Evolutionary conservation across 2,329 filamentous ascomycete species (phyloP).

Genomic region (Onygenales sp.): DNA sequence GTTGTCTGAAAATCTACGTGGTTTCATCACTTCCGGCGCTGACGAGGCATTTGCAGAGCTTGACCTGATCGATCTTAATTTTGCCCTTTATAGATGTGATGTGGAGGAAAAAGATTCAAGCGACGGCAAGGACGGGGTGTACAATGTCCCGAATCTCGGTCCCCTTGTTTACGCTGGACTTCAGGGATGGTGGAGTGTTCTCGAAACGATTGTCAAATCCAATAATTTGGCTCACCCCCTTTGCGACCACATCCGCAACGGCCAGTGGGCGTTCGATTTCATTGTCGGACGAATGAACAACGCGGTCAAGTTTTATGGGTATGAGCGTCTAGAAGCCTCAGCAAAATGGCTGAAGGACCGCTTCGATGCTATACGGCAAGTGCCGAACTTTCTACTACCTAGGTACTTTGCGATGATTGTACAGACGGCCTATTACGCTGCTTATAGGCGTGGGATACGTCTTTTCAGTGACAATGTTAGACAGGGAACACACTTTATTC

Average conservation of each 20-base stretch:
- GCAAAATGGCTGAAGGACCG: conserved; percentile 72
- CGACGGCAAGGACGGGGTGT: conserved; percentile 72
- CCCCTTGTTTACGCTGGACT: conserved; percentile 87
- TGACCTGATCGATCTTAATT: conserved; percentile 77
- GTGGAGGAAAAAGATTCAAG: conserved; percentile 77
- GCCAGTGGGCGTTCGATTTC: conserved; percentile 88
- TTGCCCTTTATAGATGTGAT: conserved; percentile 82
- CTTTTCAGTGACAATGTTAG: conserved; percentile 70
- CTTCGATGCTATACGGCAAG: conserved; percentile 72
- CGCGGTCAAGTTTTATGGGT: conserved; percentile 54
- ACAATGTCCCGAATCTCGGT: conserved; percentile 74
- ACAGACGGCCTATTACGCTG: conserved; percentile 77
- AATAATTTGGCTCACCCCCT: conserved; percentile 91
- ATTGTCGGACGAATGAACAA: conserved; percentile 68
- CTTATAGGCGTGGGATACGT: conserved; percentile 65
- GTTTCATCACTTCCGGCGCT: conserved; percentile 73
- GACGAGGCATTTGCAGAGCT: conserved; percentile 67
- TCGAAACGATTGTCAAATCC: conserved; percentile 72
- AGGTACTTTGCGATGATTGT: conserved; percentile 88
- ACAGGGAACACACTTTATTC: conserved; percentile 78
- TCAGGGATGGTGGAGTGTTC: conserved; percentile 96
- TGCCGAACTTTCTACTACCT: conserved; percentile 84
- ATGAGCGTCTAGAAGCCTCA: conserved; percentile 53
- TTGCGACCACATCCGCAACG: conserved; percentile 84
- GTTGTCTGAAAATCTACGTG: conserved; percentile 73